phyloP scores from a whole-genome alignment of 129 eudicot species.

The Flaveria bidentis region DNA sequence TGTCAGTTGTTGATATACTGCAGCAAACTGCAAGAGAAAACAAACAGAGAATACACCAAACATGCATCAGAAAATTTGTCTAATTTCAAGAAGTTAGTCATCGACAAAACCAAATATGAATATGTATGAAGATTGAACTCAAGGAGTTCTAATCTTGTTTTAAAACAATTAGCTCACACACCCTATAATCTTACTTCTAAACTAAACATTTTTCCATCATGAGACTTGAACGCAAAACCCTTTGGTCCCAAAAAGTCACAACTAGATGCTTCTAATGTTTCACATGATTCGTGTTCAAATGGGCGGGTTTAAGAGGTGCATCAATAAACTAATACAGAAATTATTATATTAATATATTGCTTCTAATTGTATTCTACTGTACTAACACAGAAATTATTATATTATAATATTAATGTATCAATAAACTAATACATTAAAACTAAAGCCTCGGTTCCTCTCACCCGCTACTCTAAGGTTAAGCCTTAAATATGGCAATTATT shows the following conservation, averaged over 20 bases:
- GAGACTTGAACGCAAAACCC: no score
- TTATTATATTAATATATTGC: no score
- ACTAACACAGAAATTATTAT: no score
- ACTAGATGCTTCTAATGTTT: no score
- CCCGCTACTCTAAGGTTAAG: background rate
- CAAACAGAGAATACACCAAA: background rate
- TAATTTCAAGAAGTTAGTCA: background rate
- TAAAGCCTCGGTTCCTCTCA: background rate
- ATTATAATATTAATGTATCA: no score
- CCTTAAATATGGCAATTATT: background rate
- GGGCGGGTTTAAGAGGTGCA: background rate
- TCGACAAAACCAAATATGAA: background rate
- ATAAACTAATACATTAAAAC: background rate
- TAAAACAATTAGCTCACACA: background rate
- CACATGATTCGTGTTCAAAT: no score
- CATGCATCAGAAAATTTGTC: background rate
- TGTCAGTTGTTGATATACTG: conserved; percentile 29
- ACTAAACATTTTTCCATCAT: no score
- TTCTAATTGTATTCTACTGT: no score
- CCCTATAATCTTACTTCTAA: no score
- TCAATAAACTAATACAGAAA: no score
- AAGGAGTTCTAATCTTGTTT: background rate
- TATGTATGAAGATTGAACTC: background rate
- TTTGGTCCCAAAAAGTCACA: no score
- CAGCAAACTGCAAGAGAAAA: conserved; percentile 16